Evolutionary conservation across 1,284 basidiomycete species (phyloP).

Genomic region (Exobasidium rhododendri): DNA sequence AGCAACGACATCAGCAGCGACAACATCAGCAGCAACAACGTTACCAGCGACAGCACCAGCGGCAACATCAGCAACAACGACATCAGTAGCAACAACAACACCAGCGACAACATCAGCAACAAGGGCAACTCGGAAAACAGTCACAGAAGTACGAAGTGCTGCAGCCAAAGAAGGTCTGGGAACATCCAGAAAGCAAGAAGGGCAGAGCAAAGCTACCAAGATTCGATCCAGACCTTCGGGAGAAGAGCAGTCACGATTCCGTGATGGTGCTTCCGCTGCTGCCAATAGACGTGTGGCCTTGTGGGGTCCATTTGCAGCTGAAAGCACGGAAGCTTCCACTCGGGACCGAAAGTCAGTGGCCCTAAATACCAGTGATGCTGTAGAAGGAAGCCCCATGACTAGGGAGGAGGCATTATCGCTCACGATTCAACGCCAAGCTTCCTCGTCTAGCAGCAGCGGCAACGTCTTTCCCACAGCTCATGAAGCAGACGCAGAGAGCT

Average conservation of each 20-base stretch:
- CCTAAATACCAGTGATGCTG: background rate
- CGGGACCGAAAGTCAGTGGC: background rate
- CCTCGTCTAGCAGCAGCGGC: background rate
- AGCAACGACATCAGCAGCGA: too few relatives aligned
- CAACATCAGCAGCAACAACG: too few relatives aligned
- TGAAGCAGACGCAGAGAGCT: background rate
- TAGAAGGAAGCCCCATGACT: background rate
- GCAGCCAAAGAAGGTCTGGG: constrained; percentile 1
- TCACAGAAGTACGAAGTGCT: background rate
- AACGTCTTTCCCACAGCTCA: background rate
- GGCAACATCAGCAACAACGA: too few relatives aligned
- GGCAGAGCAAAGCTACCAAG: background rate
- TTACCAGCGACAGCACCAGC: too few relatives aligned
- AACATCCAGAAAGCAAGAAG: background rate
- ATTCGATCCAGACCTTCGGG: constrained; percentile 4
- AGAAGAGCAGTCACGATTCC: constrained; percentile 8
- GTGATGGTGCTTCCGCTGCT: constrained; percentile 12
- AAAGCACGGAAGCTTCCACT: background rate
- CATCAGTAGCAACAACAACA: background rate
- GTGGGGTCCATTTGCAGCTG: background rate
- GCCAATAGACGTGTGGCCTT: background rate
- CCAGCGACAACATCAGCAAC: too few relatives aligned
- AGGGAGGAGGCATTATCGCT: background rate
- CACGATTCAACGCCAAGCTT: background rate
- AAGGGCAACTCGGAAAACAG: background rate